These are phyloP conservation scores for Hammondia hammondi DNA, from an alignment of 169 alveolate genomes.

Conservation along the genomic window DNA sequence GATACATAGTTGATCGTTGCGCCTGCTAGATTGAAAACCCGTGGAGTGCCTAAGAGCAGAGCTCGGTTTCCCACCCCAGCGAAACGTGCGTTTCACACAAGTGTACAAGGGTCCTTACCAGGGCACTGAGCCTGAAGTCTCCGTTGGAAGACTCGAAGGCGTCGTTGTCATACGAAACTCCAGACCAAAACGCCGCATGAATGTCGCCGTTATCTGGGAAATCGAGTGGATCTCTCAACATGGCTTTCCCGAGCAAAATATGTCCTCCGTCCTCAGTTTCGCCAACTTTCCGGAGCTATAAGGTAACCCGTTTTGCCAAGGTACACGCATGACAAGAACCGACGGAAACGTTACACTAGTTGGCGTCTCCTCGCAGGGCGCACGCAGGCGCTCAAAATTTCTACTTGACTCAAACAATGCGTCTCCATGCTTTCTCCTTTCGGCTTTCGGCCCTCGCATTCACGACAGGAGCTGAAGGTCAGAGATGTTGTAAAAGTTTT, in stretches of 20 bases:
- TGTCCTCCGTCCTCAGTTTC: slow-evolving; percentile 43
- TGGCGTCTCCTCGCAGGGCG: background rate
- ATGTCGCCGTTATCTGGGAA: slow-evolving; percentile 28
- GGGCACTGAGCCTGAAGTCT: background rate
- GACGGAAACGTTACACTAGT: no score
- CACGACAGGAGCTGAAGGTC: no score
- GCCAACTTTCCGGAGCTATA: slow-evolving; percentile 28
- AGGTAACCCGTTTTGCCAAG: background rate
- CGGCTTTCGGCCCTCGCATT: no score
- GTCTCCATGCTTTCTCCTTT: no score
- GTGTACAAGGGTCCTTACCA: background rate
- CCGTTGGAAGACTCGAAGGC: slow-evolving; percentile 3
- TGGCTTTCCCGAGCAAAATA: slow-evolving; percentile 38
- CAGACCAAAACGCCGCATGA: slow-evolving; percentile 29
- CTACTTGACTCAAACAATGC: no score
- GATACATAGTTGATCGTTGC: no score
- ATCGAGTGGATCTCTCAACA: slow-evolving; percentile 12
- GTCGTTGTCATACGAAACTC: slow-evolving; percentile 22
- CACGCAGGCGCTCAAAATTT: background rate
- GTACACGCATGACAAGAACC: no score
- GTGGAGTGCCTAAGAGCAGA: no score
- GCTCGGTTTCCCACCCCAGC: no score
- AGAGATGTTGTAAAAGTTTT: no score
- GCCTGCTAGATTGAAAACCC: no score
- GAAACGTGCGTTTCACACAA: background rate